These are phyloP conservation scores for Heritiera fomes DNA, from an alignment of 345 rosid genomes.

Conservation along the genomic window DNA sequence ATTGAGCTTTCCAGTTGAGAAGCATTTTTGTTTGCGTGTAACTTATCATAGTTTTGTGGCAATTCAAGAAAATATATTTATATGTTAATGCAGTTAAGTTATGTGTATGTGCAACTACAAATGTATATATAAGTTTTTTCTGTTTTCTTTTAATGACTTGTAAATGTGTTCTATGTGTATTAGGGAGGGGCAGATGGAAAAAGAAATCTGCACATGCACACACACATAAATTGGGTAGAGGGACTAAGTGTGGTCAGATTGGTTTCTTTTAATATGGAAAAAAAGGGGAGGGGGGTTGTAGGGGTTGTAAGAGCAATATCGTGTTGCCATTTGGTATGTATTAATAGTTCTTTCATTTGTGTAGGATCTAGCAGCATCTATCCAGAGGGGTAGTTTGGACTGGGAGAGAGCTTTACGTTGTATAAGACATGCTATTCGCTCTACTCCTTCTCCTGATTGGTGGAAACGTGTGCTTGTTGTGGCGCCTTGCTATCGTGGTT, in stretches of 20 bases:
- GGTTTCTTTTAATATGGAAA: not conserved
- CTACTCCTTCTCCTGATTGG: conserved; percentile 99
- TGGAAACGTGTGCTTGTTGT: conserved; percentile 98
- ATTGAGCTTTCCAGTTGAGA: not conserved
- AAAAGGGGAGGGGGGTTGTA: not conserved
- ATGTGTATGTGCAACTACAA: not conserved
- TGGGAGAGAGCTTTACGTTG: conserved; percentile 99
- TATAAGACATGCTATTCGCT: conserved; percentile 88
- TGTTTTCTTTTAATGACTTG: not conserved
- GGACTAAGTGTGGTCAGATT: not conserved
- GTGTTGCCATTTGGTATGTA: not conserved
- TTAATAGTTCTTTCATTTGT: conserved; percentile 18
- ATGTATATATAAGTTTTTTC: not conserved
- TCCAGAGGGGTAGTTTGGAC: conserved; percentile 93
- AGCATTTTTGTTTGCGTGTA: not conserved
- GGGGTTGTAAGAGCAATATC: not conserved
- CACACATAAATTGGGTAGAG: not conserved
- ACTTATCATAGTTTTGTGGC: conserved; percentile 12
- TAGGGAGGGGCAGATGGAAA: not conserved
- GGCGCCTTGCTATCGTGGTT: conserved; percentile 77
- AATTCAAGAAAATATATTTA: not conserved
- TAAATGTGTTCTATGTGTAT: not conserved
- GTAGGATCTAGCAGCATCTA: conserved; percentile 88
- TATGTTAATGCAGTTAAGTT: not conserved
- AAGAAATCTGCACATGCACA: not conserved